Conservation (phyloP, 176 grass and related monocot genomes). For the Aegilops longissima region DNA sequence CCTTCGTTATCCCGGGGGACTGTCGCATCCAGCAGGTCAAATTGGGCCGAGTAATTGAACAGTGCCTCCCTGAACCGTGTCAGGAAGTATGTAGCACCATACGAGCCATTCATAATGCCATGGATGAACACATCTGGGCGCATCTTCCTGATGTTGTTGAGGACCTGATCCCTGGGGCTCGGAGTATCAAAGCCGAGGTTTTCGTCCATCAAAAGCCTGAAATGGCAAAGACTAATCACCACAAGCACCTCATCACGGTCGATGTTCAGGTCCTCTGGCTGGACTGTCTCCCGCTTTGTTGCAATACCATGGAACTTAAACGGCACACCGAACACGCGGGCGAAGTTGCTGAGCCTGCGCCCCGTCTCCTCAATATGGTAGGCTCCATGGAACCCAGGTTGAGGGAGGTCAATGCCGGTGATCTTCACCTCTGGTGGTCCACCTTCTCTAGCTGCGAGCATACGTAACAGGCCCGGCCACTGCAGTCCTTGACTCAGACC, state of each 20-base stretch:
- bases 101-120: constrained; percentile 38
- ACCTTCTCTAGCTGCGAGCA: constrained; percentile 12
- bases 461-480: constrained; percentile 22
- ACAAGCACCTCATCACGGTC: constrained; percentile 39
- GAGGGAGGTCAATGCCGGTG: constrained; percentile 26
- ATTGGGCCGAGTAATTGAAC: constrained; percentile 12
- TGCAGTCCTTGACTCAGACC: constrained; percentile 50
- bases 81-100: constrained; percentile 32
- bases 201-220: constrained; percentile 40
- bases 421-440: constrained; percentile 40
- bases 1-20: constrained; percentile 7
- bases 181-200: background rate
- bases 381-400: constrained; percentile 11
- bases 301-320: constrained; percentile 41
- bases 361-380: constrained; percentile 22
- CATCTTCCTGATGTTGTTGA: constrained; percentile 37
- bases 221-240: constrained; percentile 27
- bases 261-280: constrained; percentile 3
- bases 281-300: constrained; percentile 32
- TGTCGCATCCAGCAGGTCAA: constrained; percentile 33
- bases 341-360: constrained; percentile 26
- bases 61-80: constrained; percentile 36
- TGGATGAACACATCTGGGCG: constrained; percentile 54
- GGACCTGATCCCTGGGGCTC: constrained; percentile 40
- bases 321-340: constrained; percentile 16